phyloP scores from a whole-genome alignment of 371 early-diverging fungal genomes.

The Saksenaea vasiformis region DNA sequence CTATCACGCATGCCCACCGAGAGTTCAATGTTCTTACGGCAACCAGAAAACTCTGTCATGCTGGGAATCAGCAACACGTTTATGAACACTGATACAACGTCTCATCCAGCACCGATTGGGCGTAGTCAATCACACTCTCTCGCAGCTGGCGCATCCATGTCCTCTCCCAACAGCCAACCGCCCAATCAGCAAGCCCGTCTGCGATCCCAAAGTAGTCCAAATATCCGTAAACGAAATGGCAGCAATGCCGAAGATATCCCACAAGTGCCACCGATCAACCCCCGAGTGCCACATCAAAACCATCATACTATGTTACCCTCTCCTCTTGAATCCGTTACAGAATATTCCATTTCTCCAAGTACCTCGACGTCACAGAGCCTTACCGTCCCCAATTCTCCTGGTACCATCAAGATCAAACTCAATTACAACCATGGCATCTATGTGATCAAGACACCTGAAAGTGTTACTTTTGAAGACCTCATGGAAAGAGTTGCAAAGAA shows the following conservation, averaged over 20 bases:
- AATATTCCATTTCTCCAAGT: conserved; percentile 74
- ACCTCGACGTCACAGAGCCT: conserved; percentile 73
- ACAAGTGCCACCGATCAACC: conserved; percentile 22
- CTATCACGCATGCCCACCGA: conserved; percentile 43
- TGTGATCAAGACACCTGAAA: conserved; percentile 77
- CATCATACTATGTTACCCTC: conserved; percentile 1
- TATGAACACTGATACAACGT: conserved; percentile 27
- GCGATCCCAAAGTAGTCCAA: conserved; percentile 70
- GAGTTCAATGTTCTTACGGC: conserved; percentile 28
- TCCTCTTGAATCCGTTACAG: conserved; percentile 27
- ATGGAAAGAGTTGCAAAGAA: conserved; percentile 84
- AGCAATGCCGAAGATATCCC: background rate
- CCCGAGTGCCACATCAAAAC: conserved; percentile 10
- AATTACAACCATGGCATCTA: conserved; percentile 87
- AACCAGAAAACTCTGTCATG: conserved; percentile 40
- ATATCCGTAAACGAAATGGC: conserved; percentile 48
- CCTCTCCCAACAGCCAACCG: conserved; percentile 22
- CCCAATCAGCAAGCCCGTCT: conserved; percentile 41
- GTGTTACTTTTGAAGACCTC: conserved; percentile 75
- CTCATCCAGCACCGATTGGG: conserved; percentile 27
- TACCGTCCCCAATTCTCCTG: conserved; percentile 28
- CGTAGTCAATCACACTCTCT: conserved; percentile 52
- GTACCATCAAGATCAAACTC: conserved; percentile 76
- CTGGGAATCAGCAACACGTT: conserved; percentile 43
- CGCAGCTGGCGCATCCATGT: conserved; percentile 15